phyloP scores from a whole-genome alignment of 352 stramenopile genomes.

The Thraustochytrium sp. region DNA sequence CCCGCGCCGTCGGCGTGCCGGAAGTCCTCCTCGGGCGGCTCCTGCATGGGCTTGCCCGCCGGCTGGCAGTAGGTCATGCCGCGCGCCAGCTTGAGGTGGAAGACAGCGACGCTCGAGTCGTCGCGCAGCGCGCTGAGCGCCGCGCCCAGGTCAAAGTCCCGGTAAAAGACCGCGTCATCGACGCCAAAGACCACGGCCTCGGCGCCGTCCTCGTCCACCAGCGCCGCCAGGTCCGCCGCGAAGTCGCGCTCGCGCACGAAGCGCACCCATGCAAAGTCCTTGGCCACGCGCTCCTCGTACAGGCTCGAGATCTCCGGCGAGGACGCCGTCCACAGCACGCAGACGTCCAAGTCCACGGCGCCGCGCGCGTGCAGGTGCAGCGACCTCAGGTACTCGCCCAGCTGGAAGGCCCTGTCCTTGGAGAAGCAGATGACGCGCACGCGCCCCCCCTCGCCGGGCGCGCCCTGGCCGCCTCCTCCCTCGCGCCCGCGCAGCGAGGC shows the following conservation, averaged over 20 bases:
- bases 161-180: constrained; percentile 62
- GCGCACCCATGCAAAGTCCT: background rate
- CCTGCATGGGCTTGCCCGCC: constrained; percentile 55
- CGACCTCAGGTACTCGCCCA: constrained; percentile 60
- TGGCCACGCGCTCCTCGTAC: background rate
- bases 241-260: constrained; percentile 48
- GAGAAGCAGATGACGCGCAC: constrained; percentile 62
- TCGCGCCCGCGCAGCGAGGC: constrained; percentile 43
- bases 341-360: background rate
- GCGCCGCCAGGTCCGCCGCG: background rate
- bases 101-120: constrained; percentile 45
- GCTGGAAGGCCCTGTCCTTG: constrained; percentile 62
- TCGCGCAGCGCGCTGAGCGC: constrained; percentile 46
- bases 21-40: constrained; percentile 49
- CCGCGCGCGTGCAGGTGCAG: constrained; percentile 48
- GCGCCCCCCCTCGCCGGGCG: constrained; percentile 48
- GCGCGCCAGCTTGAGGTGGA: constrained; percentile 67
- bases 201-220: background rate
- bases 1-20: constrained; percentile 40
- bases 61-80: constrained; percentile 69
- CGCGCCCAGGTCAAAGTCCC: constrained; percentile 55
- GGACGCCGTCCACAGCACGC: background rate
- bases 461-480: constrained; percentile 49
- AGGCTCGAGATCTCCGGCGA: background rate
- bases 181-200: constrained; percentile 58